Evolutionary conservation across 2,329 filamentous ascomycete species (phyloP).

Genomic region (Verticillium zaregamsianum): DNA sequence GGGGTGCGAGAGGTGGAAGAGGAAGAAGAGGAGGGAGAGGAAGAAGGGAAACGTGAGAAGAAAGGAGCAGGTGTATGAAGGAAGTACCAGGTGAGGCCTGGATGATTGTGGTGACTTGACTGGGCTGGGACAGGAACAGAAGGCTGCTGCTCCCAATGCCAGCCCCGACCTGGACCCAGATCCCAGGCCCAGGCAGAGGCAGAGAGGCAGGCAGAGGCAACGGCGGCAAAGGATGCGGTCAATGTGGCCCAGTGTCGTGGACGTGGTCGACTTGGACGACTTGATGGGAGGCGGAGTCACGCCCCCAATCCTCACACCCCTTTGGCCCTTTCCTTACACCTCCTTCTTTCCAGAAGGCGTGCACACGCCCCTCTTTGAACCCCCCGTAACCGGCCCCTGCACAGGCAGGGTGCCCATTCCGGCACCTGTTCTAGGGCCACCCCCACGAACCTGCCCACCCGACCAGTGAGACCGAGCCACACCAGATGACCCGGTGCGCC

Average conservation of each 20-base stretch:
- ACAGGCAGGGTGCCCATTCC: background rate
- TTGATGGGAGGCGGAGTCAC: slow-evolving; percentile 1
- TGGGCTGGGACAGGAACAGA: background rate
- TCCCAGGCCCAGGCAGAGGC: background rate
- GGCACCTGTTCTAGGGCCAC: background rate
- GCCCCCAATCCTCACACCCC: background rate
- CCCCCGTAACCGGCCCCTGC: background rate
- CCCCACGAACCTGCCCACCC: background rate
- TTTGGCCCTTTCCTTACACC: background rate
- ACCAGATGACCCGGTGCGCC: slow-evolving; percentile 3
- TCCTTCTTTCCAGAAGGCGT: background rate
- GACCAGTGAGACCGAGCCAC: slow-evolving; percentile 10
- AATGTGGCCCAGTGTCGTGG: background rate
- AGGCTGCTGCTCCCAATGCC: background rate
- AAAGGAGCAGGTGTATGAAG: slow-evolving; percentile 4
- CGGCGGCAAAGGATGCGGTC: background rate
- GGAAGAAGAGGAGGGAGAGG: background rate
- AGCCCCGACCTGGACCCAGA: background rate
- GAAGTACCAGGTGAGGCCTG: slow-evolving; percentile 1
- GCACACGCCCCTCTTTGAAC: background rate
- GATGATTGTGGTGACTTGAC: background rate
- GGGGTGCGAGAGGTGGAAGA: background rate
- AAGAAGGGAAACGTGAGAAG: background rate
- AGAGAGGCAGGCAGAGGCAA: background rate
- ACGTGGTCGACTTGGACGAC: background rate